Percentiles rank a stretch among this genome's conserved stretches.
phyloP scores from a whole-genome alignment of 768 basidiomycete species.

The Rhodocollybia butyracea region DNA sequence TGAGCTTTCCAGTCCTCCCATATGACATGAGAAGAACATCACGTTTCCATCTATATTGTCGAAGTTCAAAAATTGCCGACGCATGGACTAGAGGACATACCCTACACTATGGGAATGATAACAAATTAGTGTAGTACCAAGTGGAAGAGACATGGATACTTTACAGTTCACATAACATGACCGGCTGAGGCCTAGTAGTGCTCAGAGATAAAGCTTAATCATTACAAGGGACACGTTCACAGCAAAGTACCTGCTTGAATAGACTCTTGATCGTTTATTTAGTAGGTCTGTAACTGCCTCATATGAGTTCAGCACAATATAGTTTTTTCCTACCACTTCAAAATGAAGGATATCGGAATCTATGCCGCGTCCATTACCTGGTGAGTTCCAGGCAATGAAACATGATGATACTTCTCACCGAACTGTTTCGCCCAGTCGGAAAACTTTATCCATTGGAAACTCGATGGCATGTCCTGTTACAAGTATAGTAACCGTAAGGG shows the following conservation, averaged over 20 bases:
- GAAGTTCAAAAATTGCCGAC: background rate
- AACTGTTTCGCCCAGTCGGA: conserved; percentile 39
- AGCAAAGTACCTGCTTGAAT: conserved; percentile 34
- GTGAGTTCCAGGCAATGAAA: background rate
- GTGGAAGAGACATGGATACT: background rate
- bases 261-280: conserved; percentile 34
- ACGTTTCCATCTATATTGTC: conserved; percentile 13
- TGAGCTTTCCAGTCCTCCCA: background rate
- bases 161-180: conserved; percentile 13
- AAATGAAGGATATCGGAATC: conserved; percentile 27
- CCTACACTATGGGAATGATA: background rate
- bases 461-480: conserved; percentile 30
- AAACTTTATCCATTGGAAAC: conserved; percentile 41
- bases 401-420: conserved; percentile 17
- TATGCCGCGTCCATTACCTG: conserved; percentile 15
- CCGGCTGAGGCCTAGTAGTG: conserved; percentile 6
- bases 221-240: too few species aligned
- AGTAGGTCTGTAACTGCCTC: conserved; percentile 32
- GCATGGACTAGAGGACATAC: background rate
- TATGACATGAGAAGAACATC: conserved; percentile 10
- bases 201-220: too few species aligned
- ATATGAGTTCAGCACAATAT: conserved; percentile 31
- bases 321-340: conserved; percentile 19
- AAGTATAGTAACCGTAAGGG: background rate
- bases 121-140: background rate